These are phyloP conservation scores for Talaromyces sp. DNA, from an alignment of 2,329 filamentous ascomycete genomes.

Conservation along the genomic window DNA sequence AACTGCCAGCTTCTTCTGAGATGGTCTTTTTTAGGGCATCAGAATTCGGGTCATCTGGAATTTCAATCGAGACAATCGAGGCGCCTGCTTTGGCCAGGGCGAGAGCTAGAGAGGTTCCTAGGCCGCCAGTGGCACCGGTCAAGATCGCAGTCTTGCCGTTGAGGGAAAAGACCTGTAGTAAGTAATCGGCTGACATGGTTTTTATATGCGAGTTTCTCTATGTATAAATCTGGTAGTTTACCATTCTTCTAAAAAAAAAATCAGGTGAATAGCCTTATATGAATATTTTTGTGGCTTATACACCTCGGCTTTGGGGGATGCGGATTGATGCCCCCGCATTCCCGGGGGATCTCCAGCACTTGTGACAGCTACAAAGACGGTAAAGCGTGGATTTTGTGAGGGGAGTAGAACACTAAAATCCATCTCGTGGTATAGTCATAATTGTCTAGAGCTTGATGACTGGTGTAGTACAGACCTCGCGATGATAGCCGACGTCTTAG, in stretches of 20 bases:
- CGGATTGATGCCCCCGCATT: not conserved
- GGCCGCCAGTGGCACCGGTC: not conserved
- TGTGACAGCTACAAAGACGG: not conserved
- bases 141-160: not conserved
- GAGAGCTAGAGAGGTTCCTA: not conserved
- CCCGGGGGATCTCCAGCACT: not conserved
- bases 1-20: not conserved
- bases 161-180: not conserved
- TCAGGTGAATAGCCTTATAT: not conserved
- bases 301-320: not conserved
- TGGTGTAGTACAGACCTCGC: not conserved
- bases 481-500: not conserved
- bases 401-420: not conserved
- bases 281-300: not conserved
- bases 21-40: not conserved
- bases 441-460: not conserved
- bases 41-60: not conserved
- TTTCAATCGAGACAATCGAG: not conserved
- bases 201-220: not conserved
- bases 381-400: not conserved
- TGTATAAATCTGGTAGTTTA: not conserved
- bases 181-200: not conserved
- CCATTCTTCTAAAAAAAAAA: not conserved
- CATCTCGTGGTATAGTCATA: not conserved
- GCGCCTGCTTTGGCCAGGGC: not conserved